Evolutionary conservation across 1,284 basidiomycete genomes (phyloP).

Genomic region (Apiotrichum sp.): DNA sequence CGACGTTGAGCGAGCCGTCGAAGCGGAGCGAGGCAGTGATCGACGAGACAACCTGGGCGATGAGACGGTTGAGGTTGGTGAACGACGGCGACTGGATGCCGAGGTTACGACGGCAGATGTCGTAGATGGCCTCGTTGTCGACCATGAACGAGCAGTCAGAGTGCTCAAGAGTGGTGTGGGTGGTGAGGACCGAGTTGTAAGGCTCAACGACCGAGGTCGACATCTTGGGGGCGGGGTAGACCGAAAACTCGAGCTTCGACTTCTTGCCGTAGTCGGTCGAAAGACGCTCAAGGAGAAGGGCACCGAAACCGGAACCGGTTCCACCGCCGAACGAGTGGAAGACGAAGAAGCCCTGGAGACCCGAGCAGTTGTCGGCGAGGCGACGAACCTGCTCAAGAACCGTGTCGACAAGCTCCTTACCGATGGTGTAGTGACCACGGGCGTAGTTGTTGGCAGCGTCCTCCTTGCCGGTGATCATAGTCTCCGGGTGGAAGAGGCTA

Average conservation of each 20-base stretch:
- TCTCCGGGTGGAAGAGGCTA: constrained; percentile 97
- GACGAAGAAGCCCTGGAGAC: constrained; percentile 99
- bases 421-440: constrained; percentile 96
- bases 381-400: constrained; percentile 95
- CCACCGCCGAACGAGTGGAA: constrained; percentile 99
- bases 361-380: constrained; percentile 94
- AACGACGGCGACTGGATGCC: constrained; percentile 82
- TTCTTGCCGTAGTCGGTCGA: constrained; percentile 99
- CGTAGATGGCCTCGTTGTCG: constrained; percentile 97
- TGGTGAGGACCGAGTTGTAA: constrained; percentile 98
- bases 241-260: constrained; percentile 97
- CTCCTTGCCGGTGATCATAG: constrained; percentile 98
- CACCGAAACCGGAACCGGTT: constrained; percentile 98
- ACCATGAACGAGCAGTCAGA: constrained; percentile 99
- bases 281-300: constrained; percentile 89
- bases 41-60: constrained; percentile 96
- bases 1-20: constrained; percentile 96
- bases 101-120: constrained; percentile 96
- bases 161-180: constrained; percentile 98
- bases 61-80: constrained; percentile 91
- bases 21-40: constrained; percentile 96
- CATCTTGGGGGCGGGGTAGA: constrained; percentile 91
- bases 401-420: constrained; percentile 82
- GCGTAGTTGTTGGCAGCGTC: constrained; percentile 99
- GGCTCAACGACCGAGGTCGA: constrained; percentile 97